Evolutionary conservation across 306 rosid genomes (phyloP).

Genomic region (Corylus heterophylla): DNA sequence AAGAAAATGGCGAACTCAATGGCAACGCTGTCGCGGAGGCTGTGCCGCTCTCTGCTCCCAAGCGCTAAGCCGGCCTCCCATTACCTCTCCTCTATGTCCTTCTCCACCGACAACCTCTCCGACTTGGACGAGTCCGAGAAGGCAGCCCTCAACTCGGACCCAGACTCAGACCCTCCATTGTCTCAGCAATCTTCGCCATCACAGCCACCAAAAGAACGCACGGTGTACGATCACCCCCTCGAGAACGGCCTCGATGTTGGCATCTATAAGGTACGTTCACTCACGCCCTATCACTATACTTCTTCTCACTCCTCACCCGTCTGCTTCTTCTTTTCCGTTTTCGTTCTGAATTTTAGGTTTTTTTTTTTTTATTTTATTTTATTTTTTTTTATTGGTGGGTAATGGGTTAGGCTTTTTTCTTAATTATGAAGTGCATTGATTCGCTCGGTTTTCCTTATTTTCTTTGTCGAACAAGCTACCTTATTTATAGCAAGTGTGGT

Average conservation of each 20-base stretch:
- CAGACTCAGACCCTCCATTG: slow-evolving; percentile 12
- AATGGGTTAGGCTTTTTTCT: background rate
- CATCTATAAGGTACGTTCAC: slow-evolving; percentile 57
- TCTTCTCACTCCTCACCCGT: background rate
- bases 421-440: too few relatives aligned
- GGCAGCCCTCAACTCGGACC: slow-evolving; percentile 9
- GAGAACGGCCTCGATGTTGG: slow-evolving; percentile 81
- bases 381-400: background rate
- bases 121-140: slow-evolving; percentile 26
- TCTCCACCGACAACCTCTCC: slow-evolving; percentile 37
- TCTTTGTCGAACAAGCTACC: background rate
- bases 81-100: slow-evolving; percentile 22
- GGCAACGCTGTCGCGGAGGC: slow-evolving; percentile 50
- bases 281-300: background rate
- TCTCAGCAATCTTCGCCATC: slow-evolving; percentile 30
- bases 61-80: slow-evolving; percentile 17
- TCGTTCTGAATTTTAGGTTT: background rate
- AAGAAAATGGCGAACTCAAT: slow-evolving; percentile 43
- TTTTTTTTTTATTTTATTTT: too few relatives aligned
- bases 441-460: too few relatives aligned
- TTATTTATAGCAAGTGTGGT: background rate
- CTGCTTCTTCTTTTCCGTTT: background rate
- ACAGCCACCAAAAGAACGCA: background rate
- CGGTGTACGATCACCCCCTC: slow-evolving; percentile 42
- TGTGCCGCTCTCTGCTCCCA: slow-evolving; percentile 51